Evolutionary conservation across 495 filamentous ascomycete genomes (phyloP), one percentile per base, ranked within the genome.

Genomic region (Evernia prunastri): DNA sequence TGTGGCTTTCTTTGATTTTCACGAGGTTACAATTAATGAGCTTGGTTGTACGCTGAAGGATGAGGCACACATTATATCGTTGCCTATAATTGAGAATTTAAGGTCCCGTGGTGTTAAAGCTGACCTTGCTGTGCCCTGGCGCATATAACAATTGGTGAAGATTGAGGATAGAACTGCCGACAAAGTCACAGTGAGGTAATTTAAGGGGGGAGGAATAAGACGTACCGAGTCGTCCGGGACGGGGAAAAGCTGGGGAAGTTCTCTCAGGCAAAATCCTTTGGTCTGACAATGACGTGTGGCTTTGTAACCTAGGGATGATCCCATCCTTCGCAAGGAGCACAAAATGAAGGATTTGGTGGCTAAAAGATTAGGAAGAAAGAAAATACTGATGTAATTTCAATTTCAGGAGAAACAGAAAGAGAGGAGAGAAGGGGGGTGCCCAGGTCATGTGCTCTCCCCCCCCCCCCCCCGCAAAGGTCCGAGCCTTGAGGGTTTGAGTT

Each of bases 391-490:
- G n/a, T n/a, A n/a, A n/a, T n/a, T n/a, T n/a, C n/a, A n/a, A n/a
- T n/a, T n/a, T n/a, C n/a, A n/a, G n/a, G n/a, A n/a, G n/a, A n/a
- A n/a, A n/a, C n/a, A n/a, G n/a, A n/a, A n/a, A n/a, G n/a, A n/a
- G n/a, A n/a, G n/a, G n/a, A n/a, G 25, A 29, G 51, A 8, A 7
- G 27, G 51, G 15, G 29, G 51, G 27, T 31, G 18, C n/a, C 27
- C 45, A 7, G 12, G 47, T 51, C 51, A 54, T 54, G 51, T 54
- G 51, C 47, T n/a, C n/a, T n/a, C n/a, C n/a, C n/a, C n/a, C n/a
- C n/a, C n/a, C n/a, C n/a, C n/a, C n/a, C 51, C 51, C 43, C 51
- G 27, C 27, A 27, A 35, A 35, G 51, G 51, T 54, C 51, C 51
- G 51, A 54, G 51, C 51, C 51, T 54, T 29, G n/a, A 20, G 25